Base-by-base conservation (phyloP, 1,284 basidiomycete genomes). In the Fomitiporia mediterranea region DNA sequence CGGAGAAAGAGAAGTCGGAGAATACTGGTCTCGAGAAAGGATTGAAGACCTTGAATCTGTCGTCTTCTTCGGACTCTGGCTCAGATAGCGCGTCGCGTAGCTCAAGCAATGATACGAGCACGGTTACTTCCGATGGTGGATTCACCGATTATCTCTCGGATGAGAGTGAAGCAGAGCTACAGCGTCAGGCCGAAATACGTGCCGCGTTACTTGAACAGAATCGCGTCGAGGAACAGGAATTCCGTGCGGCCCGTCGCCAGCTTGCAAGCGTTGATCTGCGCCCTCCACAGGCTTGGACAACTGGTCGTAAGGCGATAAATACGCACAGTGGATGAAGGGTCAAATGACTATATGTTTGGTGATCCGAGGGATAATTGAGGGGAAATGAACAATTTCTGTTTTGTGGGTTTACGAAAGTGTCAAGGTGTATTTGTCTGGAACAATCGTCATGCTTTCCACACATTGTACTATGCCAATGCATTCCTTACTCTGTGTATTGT, bases 61-160 rank as follows among this genome's bases (percentile, higher is more conserved):
- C 47, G 23, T 48, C 44, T 37, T 30, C 52, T 9, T 53, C 52
- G 9, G 50, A 53, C 23, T 56, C 57, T 59, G 82, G 82, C 62
- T 82, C 81, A 59, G 80, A 82, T 53, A 78, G 79, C 66, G 78
- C 39, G 13, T 55, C 56, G 34, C 38, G 79, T 63, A 77, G 77
- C 61, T 62, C 65, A 21, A 55, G 60, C 38, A 66, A 69, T 79
- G 38, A 46, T n/a, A 38, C 53, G 65, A 80, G 81, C 58, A 90
- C 89, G 7, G 77, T 91, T 50, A 89, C 84, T 13, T 89, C 86
- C 9, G 88, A 90, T 63, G 89, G 88, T 7, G 86, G 82, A 11
- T 91, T 91, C 65, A 91, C 88, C 7, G 88, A 91, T 66, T 91
- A 91, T 68, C 70, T 91, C 28, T 91, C 89, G 23, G 88, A 90